Evolutionary conservation across 2,329 filamentous ascomycete genomes (phyloP), one percentile per base, ranked within the genome.

Genomic region (Fonsecaea multimorphosa): DNA sequence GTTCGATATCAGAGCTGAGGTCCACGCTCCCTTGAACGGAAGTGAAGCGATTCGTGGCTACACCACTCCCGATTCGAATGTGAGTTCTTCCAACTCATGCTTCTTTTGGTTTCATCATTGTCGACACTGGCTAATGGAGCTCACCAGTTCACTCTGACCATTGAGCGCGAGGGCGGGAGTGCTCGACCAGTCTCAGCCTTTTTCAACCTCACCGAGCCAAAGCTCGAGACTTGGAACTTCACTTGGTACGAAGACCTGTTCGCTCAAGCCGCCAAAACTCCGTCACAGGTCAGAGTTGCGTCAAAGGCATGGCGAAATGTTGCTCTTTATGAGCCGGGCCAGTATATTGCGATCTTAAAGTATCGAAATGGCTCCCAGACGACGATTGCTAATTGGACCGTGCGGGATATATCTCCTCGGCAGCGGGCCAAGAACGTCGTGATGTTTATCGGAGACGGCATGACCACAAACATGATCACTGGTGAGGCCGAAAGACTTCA

Each of bases 211-310:
- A 73, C 84, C 1, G 91, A 94, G 76, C 89, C 91, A 22, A 78
- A 86, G 75, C 79, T 95, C 16, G 92, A 96, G 82, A 88, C 83
- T 69, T 96, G 92, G 92, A 85, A 88, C 70, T 95, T 95, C 75
- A 84, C 84, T n/a, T 95, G 90, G 90, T 94, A 86, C 74, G 92
- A 94, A 81, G 85, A 96, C 73, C 85, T 92, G 29, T 96, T 92
- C 75, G 91, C 91, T 31, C 81, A 88, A 74, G 91, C 93, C 72
- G 87, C 87, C 2, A 79, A 86, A 22, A 88, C 84, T 38, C 85
- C 90, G 3, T 90, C 89, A 1, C 74, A 92, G 22, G 92, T 96
- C 78, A 91, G 92, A 68, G 92, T 95, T 58, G 88, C 91, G 1
- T 85, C 90, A 69, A 94, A 93, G 79, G 87, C 87, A 32, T 95